Conservation (phyloP, 164 flowering plant genomes). For the Sedum album region DNA sequence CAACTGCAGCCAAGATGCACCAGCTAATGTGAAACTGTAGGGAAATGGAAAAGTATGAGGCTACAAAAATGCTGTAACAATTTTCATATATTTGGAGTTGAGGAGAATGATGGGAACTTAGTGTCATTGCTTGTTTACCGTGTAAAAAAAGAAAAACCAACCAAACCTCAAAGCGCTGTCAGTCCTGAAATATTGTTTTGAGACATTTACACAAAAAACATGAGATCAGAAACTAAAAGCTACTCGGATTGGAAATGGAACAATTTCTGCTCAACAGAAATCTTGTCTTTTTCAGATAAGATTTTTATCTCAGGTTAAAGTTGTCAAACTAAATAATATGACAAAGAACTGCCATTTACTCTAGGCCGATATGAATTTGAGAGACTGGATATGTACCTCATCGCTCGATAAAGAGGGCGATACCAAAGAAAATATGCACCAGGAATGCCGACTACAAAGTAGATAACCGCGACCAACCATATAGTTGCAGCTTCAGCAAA, state of each 20-base stretch:
- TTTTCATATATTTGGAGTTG: background rate
- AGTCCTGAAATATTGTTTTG: constrained; percentile 33
- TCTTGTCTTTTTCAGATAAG: no score
- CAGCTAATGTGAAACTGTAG: constrained; percentile 60
- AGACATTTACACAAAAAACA: background rate
- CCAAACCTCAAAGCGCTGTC: constrained; percentile 63
- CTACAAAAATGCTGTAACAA: background rate
- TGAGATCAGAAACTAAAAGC: background rate
- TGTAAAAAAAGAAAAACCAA: constrained; percentile 61
- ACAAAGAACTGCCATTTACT: no score
- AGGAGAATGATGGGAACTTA: background rate
- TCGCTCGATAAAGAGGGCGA: constrained; percentile 94
- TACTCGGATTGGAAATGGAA: no score
- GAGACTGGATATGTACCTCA: constrained; percentile 85
- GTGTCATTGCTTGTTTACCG: constrained; percentile 26
- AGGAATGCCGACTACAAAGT: constrained; percentile 87
- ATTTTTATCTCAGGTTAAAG: no score
- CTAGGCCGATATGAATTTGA: no score
- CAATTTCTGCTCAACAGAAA: no score
- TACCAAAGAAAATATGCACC: constrained; percentile 94
- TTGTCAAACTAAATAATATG: no score
- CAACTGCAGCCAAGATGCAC: constrained; percentile 58
- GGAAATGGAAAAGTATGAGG: constrained; percentile 4
- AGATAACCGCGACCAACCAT: constrained; percentile 89
- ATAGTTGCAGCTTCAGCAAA: constrained; percentile 50